A percentile compares a stretch with the other conserved stretches of the same genome.
Conservation (phyloP, 176 grass and related monocot genomes). For the Phragmites australis region DNA sequence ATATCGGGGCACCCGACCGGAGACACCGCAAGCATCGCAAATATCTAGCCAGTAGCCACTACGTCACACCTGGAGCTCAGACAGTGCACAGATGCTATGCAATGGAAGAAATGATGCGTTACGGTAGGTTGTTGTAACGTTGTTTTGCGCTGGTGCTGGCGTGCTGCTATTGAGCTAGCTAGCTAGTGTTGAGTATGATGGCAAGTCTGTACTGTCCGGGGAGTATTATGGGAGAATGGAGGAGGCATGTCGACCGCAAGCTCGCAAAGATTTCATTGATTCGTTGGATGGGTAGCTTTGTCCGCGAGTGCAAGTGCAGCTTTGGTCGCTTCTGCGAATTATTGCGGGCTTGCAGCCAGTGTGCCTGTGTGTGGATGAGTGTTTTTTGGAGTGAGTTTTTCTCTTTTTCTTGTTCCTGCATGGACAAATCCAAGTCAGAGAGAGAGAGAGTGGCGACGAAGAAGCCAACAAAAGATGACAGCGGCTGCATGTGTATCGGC, state of each 20-base stretch:
- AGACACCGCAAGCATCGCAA: slow-evolving; percentile 61
- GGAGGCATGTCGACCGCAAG: slow-evolving; percentile 69
- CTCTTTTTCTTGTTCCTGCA: background rate
- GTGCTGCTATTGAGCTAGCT: background rate
- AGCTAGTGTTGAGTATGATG: slow-evolving; percentile 31
- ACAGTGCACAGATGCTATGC: background rate
- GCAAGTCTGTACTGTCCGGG: slow-evolving; percentile 40
- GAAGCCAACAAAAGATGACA: slow-evolving; percentile 56
- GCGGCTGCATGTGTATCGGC: slow-evolving; percentile 68
- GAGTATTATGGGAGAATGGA: slow-evolving; percentile 42
- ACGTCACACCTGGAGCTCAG: background rate
- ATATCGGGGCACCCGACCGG: slow-evolving; percentile 31
- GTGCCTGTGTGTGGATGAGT: slow-evolving; percentile 61
- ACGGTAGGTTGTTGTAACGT: slow-evolving; percentile 19
- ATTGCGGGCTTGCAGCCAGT: slow-evolving; percentile 39
- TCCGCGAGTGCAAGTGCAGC: slow-evolving; percentile 44
- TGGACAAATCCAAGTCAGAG: background rate
- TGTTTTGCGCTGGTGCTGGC: background rate
- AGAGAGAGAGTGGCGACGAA: slow-evolving; percentile 25
- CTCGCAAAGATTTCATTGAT: slow-evolving; percentile 65
- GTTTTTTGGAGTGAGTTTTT: slow-evolving; percentile 34
- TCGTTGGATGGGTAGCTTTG: slow-evolving; percentile 55
- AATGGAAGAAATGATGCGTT: slow-evolving; percentile 13
- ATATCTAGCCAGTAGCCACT: background rate
- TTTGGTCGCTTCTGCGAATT: slow-evolving; percentile 60